Base-by-base conservation (phyloP, 257 asterid genomes). In the Solanum chilense region DNA sequence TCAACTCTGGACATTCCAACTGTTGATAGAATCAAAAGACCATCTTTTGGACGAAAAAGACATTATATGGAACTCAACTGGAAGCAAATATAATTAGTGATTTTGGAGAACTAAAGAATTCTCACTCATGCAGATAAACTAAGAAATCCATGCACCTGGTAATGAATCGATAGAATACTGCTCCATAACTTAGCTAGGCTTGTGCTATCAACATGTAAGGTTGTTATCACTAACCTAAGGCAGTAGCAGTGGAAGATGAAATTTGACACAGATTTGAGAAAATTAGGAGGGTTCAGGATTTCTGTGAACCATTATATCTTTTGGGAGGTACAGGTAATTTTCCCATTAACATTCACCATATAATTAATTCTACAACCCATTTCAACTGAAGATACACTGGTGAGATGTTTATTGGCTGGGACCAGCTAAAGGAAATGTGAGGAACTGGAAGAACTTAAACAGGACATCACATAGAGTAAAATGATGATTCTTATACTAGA, bases 1-100 rank as follows among this genome's bases (percentile, higher is more conserved):
- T 94, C 95, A 97, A 92, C 91, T 93, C 98, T 93, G 99, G 99
- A 93, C 95, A 97, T 94, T 97, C 99, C 98, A 97, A 92, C 99
- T 97, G 98, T 92, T 89, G 86, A 94, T 88, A 91, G 90, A 90
- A 93, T 94, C 94, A 94, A 92, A 91, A 87, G 88, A 89, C 89
- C 86, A 86, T 91, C 92, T 90, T 90, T 89, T 60, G 85, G 87
- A 83, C 76, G 86, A 89, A 80, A 45, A 80, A 29, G 84, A 78
- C 66, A 29, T 29, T 47, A 80, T 80, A 47, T 80, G 69, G 29
- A 39, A 80, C 85, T 80, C 44, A 47, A 20, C 42, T 80, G 85
- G 44, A 47, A 80, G 68, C 85, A 80, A 80, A 80, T 49, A 29
- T 11, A 80, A 16, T 80, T 11, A 16, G 69, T 11, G 18, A 11